A percentile compares a stretch with the other conserved stretches of the same genome.
Evolutionary conservation across 2,329 filamentous ascomycete genomes (phyloP).

Genomic region (Hirsutella rhossiliensis): DNA sequence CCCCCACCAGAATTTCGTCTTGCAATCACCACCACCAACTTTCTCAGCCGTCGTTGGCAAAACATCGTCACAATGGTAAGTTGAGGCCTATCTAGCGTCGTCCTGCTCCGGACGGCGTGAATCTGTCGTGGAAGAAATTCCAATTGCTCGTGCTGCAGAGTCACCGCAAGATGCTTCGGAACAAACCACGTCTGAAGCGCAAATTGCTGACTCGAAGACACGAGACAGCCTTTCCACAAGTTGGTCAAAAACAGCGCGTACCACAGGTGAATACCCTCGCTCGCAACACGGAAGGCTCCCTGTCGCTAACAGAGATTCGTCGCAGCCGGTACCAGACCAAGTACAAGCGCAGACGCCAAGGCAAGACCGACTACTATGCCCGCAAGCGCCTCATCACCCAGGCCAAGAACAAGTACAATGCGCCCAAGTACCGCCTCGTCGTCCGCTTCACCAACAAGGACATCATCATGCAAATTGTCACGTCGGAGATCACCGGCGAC

Average conservation of each 20-base stretch:
- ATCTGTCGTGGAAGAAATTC: conserved; percentile 30
- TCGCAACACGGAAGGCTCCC: not conserved
- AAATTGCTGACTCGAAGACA: conserved; percentile 98
- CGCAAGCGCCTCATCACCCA: conserved; percentile 99
- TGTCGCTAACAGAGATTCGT: conserved; percentile 12
- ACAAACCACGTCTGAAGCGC: conserved; percentile 73
- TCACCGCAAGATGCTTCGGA: conserved; percentile 99
- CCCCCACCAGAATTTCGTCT: conserved; percentile 25
- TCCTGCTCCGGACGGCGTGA: not conserved
- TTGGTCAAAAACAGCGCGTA: conserved; percentile 95
- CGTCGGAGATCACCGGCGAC: conserved; percentile 92
- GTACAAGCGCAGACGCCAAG: conserved; percentile 92
- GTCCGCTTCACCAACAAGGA: conserved; percentile 99
- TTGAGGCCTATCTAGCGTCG: conserved; percentile 27
- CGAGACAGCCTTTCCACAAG: conserved; percentile 68
- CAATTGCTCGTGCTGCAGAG: conserved; percentile 40
- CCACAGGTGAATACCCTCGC: conserved; percentile 65
- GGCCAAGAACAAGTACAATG: conserved; percentile 99
- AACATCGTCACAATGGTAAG: conserved; percentile 59
- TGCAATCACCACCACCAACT: conserved; percentile 16
- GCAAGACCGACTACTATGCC: conserved; percentile 99
- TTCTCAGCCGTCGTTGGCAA: conserved; percentile 29
- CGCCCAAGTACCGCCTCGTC: conserved; percentile 98
- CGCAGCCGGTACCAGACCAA: conserved; percentile 96
- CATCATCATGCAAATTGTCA: conserved; percentile 96